phyloP scores from a whole-genome alignment of 2,329 filamentous ascomycete genomes.

The Colletotrichum costaricense region DNA sequence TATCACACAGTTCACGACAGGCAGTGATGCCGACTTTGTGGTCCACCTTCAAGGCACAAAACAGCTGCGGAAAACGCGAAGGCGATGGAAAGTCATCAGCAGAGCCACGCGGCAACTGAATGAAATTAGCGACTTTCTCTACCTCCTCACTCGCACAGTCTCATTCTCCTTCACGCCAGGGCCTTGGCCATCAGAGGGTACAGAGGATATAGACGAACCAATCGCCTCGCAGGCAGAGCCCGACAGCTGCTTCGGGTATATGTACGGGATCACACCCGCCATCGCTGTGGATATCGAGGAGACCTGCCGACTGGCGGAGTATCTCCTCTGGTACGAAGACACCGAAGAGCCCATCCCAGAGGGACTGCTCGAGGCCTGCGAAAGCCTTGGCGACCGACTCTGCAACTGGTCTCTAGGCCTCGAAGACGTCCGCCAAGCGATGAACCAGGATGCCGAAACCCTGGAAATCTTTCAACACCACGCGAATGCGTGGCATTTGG shows the following conservation, averaged over 20 bases:
- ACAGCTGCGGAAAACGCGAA: conserved; percentile 1
- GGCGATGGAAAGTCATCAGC: neutral
- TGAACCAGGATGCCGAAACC: neutral
- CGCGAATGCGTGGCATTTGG: conserved; percentile 10
- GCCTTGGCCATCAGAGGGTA: neutral
- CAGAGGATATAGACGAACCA: neutral
- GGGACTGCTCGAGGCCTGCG: neutral
- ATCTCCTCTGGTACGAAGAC: conserved; percentile 2
- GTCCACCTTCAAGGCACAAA: conserved; percentile 9
- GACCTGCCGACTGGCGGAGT: conserved; percentile 4
- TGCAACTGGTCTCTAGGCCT: neutral
- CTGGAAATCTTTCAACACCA: conserved; percentile 11
- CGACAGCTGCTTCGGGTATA: conserved; percentile 11
- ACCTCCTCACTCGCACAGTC: conserved; percentile 5
- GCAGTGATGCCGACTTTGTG: conserved; percentile 13
- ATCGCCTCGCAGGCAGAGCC: neutral
- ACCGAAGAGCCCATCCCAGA: conserved; percentile 8
- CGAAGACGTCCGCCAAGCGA: neutral
- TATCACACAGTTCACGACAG: neutral
- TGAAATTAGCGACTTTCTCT: conserved; percentile 17
- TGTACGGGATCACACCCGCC: conserved; percentile 3
- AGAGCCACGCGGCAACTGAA: conserved; percentile 6
- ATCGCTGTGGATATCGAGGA: neutral
- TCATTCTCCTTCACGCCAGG: neutral
- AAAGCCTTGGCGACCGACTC: neutral